phyloP scores from a whole-genome alignment of 306 rosid genomes.

The Castanea mollissima region DNA sequence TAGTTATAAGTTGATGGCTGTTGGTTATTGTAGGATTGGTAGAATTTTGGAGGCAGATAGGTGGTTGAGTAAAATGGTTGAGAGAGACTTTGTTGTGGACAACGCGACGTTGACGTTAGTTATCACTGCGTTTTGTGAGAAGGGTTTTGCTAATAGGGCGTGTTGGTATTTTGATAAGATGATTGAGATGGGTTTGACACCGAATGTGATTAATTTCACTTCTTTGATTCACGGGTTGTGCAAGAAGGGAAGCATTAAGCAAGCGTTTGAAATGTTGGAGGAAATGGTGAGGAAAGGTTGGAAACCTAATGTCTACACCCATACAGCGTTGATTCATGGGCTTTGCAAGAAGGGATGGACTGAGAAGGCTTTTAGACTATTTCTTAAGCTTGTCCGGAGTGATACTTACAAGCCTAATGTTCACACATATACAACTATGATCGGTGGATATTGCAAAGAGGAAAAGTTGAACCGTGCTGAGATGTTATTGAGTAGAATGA shows the following conservation, averaged over 20 bases:
- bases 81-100: conserved; percentile 63
- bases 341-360: conserved; percentile 98
- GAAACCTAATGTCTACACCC: conserved; percentile 91
- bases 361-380: conserved; percentile 84
- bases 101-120: conserved; percentile 63
- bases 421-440: conserved; percentile 86
- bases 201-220: conserved; percentile 75
- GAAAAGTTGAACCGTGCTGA: conserved; percentile 76
- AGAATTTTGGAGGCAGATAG: conserved; percentile 66
- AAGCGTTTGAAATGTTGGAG: conserved; percentile 96
- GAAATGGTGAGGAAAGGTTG: conserved; percentile 90
- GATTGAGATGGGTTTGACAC: conserved; percentile 59
- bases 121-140: conserved; percentile 48
- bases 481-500: conserved; percentile 81
- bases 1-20: conserved; percentile 68
- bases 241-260: conserved; percentile 83
- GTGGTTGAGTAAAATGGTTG: conserved; percentile 69
- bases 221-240: conserved; percentile 80
- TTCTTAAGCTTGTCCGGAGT: conserved; percentile 91
- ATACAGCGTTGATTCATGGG: conserved; percentile 70
- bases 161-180: conserved; percentile 63
- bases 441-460: conserved; percentile 74
- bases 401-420: conserved; percentile 76
- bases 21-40: conserved; percentile 56
- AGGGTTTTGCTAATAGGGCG: conserved; percentile 56